These are phyloP conservation scores for Kodamaea suecica DNA, from an alignment of 1,139 yeast genomes.

Conservation along the genomic window DNA sequence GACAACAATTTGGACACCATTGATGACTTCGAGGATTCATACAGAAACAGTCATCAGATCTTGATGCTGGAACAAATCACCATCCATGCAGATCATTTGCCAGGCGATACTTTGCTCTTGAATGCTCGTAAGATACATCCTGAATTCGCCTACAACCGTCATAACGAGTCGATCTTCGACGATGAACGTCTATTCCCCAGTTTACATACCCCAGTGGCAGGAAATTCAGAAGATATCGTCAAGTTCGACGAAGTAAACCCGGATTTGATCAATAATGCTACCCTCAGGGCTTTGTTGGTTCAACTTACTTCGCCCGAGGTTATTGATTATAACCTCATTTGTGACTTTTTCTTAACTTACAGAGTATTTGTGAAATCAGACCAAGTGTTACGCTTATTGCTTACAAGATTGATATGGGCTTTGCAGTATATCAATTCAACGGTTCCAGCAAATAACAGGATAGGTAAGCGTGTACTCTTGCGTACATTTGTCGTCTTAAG, in stretches of 20 bases:
- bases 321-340: conserved; percentile 71
- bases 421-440: conserved; percentile 43
- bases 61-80: neutral
- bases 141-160: conserved; percentile 34
- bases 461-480: conserved; percentile 70
- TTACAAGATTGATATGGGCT: conserved; percentile 74
- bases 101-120: neutral
- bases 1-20: conserved; percentile 8
- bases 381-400: conserved; percentile 56
- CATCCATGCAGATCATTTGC: neutral
- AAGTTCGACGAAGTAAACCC: conserved; percentile 36
- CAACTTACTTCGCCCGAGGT: conserved; percentile 77
- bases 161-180: conserved; percentile 43
- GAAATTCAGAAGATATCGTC: conserved; percentile 22
- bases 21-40: conserved; percentile 3
- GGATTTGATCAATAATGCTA: conserved; percentile 38
- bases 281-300: conserved; percentile 57
- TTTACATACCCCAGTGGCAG: conserved; percentile 17
- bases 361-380: conserved; percentile 62
- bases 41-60: conserved; percentile 1
- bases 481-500: conserved; percentile 84
- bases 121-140: conserved; percentile 14
- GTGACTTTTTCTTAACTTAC: conserved; percentile 85
- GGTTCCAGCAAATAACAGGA: conserved; percentile 33
- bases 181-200: conserved; percentile 37